These are phyloP conservation scores for Hansenula sp. DNA, from an alignment of 1,139 yeast species.

Conservation along the genomic window DNA sequence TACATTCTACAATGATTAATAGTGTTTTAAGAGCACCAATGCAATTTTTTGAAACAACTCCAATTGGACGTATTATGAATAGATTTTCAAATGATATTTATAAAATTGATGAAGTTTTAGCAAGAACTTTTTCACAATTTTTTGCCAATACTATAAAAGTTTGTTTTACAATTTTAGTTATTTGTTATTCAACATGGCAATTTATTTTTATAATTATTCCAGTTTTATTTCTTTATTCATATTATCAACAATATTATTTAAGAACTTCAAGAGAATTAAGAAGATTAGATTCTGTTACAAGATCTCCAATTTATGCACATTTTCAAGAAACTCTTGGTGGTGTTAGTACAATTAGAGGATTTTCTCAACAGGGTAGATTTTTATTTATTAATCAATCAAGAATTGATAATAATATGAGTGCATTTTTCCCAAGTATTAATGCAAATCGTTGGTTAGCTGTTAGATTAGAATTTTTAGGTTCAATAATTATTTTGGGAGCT, in stretches of 20 bases:
- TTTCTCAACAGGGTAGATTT: constrained; percentile 71
- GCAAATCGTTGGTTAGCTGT: constrained; percentile 98
- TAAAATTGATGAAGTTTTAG: constrained; percentile 84
- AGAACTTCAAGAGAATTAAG: constrained; percentile 91
- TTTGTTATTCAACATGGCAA: constrained; percentile 85
- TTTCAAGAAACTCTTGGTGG: constrained; percentile 95
- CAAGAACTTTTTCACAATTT: constrained; percentile 81
- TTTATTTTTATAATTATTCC: constrained; percentile 72
- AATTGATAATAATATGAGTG: constrained; percentile 82
- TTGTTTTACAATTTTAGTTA: constrained; percentile 76
- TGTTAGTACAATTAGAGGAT: constrained; percentile 86
- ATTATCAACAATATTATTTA: constrained; percentile 86
- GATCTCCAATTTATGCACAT: constrained; percentile 93
- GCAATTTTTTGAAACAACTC: constrained; percentile 97
- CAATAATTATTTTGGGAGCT: constrained; percentile 78
- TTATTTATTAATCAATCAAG: constrained; percentile 67
- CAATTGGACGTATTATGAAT: constrained; percentile 90
- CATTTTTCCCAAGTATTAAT: constrained; percentile 88
- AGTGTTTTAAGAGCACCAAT: constrained; percentile 90
- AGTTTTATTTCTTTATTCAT: constrained; percentile 63
- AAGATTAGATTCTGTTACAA: constrained; percentile 88
- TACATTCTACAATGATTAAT: constrained; percentile 76
- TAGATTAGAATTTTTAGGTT: constrained; percentile 85
- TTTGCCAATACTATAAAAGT: constrained; percentile 72
- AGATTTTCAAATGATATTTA: constrained; percentile 92